Evolutionary conservation across 2,329 filamentous ascomycete genomes (phyloP).

Genomic region (Aspergillus piperis): DNA sequence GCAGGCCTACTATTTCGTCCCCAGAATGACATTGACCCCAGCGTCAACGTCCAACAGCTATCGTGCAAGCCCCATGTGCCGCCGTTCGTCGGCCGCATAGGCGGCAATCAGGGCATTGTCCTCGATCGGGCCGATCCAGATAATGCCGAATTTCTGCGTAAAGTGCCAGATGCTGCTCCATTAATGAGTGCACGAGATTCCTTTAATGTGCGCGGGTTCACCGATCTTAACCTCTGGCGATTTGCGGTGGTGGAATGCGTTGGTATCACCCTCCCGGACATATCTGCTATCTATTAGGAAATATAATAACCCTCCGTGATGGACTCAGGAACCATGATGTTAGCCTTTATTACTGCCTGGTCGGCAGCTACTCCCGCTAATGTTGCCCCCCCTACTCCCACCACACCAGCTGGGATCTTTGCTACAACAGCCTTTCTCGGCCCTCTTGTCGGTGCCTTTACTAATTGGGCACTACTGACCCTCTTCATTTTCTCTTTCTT

Average conservation of each 20-base stretch:
- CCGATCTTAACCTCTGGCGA: constrained; percentile 41
- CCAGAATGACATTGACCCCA: neutral
- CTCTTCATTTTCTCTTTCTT: constrained; percentile 54
- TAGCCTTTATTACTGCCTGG: constrained; percentile 29
- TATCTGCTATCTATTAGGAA: fast-evolving
- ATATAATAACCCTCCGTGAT: neutral
- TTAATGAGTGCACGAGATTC: constrained; percentile 30
- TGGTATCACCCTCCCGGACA: constrained; percentile 21
- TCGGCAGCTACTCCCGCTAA: constrained; percentile 16
- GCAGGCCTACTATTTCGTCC: neutral
- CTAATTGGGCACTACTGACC: constrained; percentile 45
- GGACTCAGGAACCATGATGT: constrained; percentile 27
- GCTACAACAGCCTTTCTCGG: constrained; percentile 29
- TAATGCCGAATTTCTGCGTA: constrained; percentile 25
- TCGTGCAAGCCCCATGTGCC: constrained; percentile 4
- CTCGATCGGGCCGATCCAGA: constrained; percentile 27
- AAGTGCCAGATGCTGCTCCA: constrained; percentile 45
- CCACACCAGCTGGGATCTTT: constrained; percentile 28
- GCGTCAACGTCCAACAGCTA: neutral
- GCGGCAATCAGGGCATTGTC: constrained; percentile 14
- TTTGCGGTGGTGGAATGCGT: constrained; percentile 45
- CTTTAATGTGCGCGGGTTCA: constrained; percentile 38
- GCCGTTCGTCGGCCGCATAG: constrained; percentile 15
- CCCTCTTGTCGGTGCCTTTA: constrained; percentile 40
- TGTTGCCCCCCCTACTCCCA: constrained; percentile 6